Conservation (phyloP, 2,329 filamentous ascomycete species). For the Aspergillus sp. region DNA sequence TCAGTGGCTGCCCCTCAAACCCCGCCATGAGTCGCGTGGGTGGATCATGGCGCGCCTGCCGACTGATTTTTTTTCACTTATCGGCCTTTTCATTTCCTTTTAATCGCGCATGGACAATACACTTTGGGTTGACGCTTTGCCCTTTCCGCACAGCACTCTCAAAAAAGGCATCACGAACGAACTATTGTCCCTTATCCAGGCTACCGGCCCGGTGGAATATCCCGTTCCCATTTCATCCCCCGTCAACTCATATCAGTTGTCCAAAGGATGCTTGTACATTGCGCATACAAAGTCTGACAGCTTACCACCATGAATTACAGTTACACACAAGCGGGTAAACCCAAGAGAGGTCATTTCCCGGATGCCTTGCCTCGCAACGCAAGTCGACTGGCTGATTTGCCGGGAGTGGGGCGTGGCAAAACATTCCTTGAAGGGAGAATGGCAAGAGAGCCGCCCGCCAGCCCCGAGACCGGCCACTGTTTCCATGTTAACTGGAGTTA, state of each 20-base stretch:
- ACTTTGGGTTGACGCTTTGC: background rate
- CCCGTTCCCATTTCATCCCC: background rate
- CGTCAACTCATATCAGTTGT: background rate
- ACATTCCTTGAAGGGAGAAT: constrained; percentile 30
- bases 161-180: background rate
- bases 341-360: background rate
- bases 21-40: constrained; percentile 27
- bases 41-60: constrained; percentile 26
- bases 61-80: constrained; percentile 10
- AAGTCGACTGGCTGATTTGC: background rate
- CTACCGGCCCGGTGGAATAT: background rate
- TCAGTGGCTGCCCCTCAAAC: constrained; percentile 25
- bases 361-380: background rate
- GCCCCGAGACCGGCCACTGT: constrained; percentile 27
- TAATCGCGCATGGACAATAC: constrained; percentile 8
- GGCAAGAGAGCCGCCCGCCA: constrained; percentile 14
- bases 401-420: constrained; percentile 36
- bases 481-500: constrained; percentile 14
- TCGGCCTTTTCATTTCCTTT: constrained; percentile 4
- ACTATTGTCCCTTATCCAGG: background rate
- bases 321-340: background rate
- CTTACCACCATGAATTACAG: background rate
- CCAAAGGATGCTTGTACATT: background rate
- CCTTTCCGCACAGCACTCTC: background rate
- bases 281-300: background rate